Conservation (phyloP, 2,329 filamentous ascomycete species). For the Bipolaris victoriae region DNA sequence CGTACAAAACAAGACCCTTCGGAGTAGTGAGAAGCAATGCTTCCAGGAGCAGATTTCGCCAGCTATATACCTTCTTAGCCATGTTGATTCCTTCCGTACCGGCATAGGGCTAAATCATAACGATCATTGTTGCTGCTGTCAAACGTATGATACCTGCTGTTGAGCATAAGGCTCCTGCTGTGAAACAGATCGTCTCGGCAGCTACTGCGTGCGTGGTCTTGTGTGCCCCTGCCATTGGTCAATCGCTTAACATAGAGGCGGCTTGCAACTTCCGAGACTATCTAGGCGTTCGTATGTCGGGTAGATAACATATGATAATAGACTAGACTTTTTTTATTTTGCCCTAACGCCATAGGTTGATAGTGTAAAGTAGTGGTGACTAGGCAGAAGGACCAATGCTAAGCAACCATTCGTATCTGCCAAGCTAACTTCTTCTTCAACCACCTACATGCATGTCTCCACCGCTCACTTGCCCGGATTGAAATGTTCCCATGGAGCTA, state of each 20-base stretch:
- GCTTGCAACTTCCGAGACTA: neutral
- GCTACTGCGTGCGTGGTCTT: slow-evolving; percentile 22
- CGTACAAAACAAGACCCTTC: slow-evolving; percentile 1
- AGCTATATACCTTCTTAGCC: slow-evolving; percentile 19
- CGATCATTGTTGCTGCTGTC: slow-evolving; percentile 6
- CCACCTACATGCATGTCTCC: too few species aligned
- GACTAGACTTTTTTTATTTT: neutral
- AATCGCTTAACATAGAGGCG: neutral
- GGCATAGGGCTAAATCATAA: slow-evolving; percentile 14
- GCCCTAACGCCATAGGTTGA: neutral
- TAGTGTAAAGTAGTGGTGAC: slow-evolving; percentile 14
- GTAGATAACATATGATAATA: neutral
- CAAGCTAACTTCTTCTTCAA: too few species aligned
- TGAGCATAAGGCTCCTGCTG: too few species aligned
- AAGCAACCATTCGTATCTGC: too few species aligned
- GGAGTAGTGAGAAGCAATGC: slow-evolving; percentile 3
- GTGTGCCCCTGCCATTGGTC: slow-evolving; percentile 18
- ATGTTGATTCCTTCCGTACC: slow-evolving; percentile 2
- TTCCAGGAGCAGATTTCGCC: slow-evolving; percentile 13
- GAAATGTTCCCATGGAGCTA: too few species aligned
- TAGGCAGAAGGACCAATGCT: too few species aligned
- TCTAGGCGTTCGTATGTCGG: neutral
- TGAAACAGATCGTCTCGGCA: neutral
- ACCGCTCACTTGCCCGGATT: too few species aligned
- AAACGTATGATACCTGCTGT: neutral